phyloP scores from a whole-genome alignment of 805 yeast species.

The Yarrowia sp. region DNA sequence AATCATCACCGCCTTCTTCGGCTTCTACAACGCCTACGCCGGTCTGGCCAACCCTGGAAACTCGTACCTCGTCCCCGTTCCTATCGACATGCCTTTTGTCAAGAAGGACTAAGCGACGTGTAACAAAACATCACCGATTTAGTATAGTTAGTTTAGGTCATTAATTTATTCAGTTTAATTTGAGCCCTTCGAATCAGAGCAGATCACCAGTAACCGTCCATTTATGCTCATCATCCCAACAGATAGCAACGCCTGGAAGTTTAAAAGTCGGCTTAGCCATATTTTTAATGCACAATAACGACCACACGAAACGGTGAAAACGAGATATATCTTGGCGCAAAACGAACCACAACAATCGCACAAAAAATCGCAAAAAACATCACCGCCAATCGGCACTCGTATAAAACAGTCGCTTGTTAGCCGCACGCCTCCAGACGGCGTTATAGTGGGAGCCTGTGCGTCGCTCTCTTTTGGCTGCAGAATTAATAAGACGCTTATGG shows the following conservation, averaged over 20 bases:
- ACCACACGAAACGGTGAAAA: neutral
- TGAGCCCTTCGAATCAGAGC: too few species aligned
- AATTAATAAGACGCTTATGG: too few species aligned
- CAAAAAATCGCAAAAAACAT: too few species aligned
- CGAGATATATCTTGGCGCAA: neutral
- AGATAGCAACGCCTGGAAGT: conserved; percentile 7
- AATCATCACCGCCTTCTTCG: conserved; percentile 56
- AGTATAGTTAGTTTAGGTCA: conserved; percentile 9
- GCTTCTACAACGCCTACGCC: conserved; percentile 71
- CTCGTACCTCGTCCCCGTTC: conserved; percentile 53
- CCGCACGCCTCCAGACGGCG: neutral
- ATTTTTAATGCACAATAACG: too few species aligned
- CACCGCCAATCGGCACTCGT: too few species aligned
- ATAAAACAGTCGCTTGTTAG: too few species aligned
- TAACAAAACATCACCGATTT: neutral
- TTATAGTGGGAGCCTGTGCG: neutral
- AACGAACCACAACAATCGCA: too few species aligned
- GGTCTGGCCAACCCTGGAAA: conserved; percentile 66
- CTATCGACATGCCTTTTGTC: conserved; percentile 50
- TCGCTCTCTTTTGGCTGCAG: too few species aligned
- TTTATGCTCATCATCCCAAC: neutral
- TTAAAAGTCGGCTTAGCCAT: neutral
- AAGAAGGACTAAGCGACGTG: neutral
- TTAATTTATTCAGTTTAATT: conserved; percentile 21
- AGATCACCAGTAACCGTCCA: too few species aligned